phyloP scores from a whole-genome alignment of 2,329 filamentous ascomycete species.

The Metarhizium sp. region DNA sequence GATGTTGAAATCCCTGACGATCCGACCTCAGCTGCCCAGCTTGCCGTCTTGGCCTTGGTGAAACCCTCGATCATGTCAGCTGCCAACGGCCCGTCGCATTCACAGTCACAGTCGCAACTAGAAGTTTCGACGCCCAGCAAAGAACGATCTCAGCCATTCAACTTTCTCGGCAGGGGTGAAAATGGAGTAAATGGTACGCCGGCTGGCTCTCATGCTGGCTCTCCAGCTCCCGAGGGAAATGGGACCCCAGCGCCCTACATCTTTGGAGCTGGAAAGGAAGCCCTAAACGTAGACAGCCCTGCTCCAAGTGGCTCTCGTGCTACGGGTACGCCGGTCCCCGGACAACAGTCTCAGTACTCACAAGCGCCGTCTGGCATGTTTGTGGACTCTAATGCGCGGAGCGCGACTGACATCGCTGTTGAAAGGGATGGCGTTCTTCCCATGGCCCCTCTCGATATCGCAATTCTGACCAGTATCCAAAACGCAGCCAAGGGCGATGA shows the following conservation, averaged over 20 bases:
- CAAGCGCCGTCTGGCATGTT: slow-evolving; percentile 36
- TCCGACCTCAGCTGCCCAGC: slow-evolving; percentile 75
- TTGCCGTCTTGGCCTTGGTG: slow-evolving; percentile 51
- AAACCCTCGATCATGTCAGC: slow-evolving; percentile 46
- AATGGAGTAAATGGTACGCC: slow-evolving; percentile 69
- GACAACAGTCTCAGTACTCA: slow-evolving; percentile 18
- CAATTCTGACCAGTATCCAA: slow-evolving; percentile 81
- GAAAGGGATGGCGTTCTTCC: slow-evolving; percentile 77
- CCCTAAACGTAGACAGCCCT: slow-evolving; percentile 38
- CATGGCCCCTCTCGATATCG: slow-evolving; percentile 73
- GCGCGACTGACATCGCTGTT: slow-evolving; percentile 44
- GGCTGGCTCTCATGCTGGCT: slow-evolving; percentile 76
- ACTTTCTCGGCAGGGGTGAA: slow-evolving; percentile 56
- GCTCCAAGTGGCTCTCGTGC: slow-evolving; percentile 43
- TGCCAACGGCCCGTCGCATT: slow-evolving; percentile 33
- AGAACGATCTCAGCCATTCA: slow-evolving; percentile 57
- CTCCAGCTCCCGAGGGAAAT: slow-evolving; percentile 70
- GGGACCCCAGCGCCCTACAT: slow-evolving; percentile 56
- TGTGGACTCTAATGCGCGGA: slow-evolving; percentile 42
- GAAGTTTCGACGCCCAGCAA: slow-evolving; percentile 52
- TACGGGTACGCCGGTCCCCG: slow-evolving; percentile 33
- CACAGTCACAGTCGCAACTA: slow-evolving; percentile 22
- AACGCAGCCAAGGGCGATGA: slow-evolving; percentile 84
- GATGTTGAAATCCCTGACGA: slow-evolving; percentile 83
- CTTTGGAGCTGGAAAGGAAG: slow-evolving; percentile 40